Conservation (phyloP, 805 yeast genomes). For the Ogataea siamensis region DNA sequence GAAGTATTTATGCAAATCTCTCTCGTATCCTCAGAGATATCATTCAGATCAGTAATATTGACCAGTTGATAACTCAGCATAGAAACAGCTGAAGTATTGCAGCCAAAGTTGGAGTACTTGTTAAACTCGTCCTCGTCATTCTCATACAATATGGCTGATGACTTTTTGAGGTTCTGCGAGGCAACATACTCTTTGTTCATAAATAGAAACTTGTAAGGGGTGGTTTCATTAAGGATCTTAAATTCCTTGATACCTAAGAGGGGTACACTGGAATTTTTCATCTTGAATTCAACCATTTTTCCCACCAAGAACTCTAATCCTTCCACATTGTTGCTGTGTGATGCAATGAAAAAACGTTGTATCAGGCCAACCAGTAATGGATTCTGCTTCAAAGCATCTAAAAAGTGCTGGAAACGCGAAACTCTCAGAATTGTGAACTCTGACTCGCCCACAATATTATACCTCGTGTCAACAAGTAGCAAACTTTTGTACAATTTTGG, state of each 20-base stretch:
- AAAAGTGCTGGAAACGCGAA: conserved; percentile 6
- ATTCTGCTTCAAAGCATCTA: conserved; percentile 4
- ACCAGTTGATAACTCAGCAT: conserved; percentile 18
- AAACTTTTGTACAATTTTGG: conserved; percentile 15
- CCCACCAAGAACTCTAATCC: conserved; percentile 13
- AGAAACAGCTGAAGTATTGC: conserved; percentile 2
- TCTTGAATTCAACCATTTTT: conserved; percentile 18
- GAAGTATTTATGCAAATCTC: conserved; percentile 17
- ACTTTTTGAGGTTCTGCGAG: conserved; percentile 5
- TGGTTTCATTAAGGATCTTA: conserved; percentile 12
- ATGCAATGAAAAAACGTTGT: conserved; percentile 14
- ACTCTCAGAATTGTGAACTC: conserved; percentile 10
- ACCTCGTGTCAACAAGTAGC: conserved; percentile 15
- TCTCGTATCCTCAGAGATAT: conserved; percentile 17
- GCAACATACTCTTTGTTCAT: conserved; percentile 14
- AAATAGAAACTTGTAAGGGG: conserved; percentile 12
- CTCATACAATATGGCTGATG: conserved; percentile 17
- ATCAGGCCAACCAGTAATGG: conserved; percentile 11
- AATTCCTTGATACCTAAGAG: conserved; percentile 20
- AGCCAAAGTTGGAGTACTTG: conserved; percentile 4
- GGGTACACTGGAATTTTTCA: conserved; percentile 11
- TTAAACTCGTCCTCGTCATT: conserved; percentile 20
- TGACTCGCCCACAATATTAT: conserved; percentile 5
- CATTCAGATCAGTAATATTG: conserved; percentile 13
- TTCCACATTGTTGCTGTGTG: conserved; percentile 12